Percentiles rank a stretch among this genome's conserved stretches.
phyloP scores from a whole-genome alignment of 768 basidiomycete genomes.

The Heimioporus sp. region DNA sequence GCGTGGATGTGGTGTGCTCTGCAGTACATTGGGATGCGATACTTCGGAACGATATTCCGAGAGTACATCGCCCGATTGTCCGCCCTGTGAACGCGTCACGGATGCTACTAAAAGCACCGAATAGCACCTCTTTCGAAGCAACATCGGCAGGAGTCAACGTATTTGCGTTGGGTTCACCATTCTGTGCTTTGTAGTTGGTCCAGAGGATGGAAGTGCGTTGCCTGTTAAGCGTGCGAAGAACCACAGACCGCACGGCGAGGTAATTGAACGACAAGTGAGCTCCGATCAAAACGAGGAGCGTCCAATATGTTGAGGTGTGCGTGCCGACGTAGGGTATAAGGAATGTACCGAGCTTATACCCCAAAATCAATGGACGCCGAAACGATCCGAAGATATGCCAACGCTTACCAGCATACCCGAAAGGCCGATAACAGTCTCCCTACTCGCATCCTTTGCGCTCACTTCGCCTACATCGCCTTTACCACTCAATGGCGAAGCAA shows the following conservation, averaged over 20 bases:
- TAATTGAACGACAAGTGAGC: constrained; percentile 61
- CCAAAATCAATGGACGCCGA: background rate
- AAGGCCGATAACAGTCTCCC: constrained; percentile 67
- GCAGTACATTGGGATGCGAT: constrained; percentile 3
- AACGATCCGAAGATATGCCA: background rate
- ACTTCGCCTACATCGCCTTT: constrained; percentile 68
- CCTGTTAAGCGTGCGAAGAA: constrained; percentile 56
- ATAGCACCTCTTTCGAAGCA: constrained; percentile 43
- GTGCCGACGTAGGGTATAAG: constrained; percentile 56
- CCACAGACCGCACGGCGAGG: constrained; percentile 55
- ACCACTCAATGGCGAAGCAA: constrained; percentile 49
- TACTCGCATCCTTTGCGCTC: constrained; percentile 70
- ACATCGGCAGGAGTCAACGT: constrained; percentile 37
- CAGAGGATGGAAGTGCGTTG: constrained; percentile 58
- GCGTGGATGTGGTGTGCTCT: constrained; percentile 24
- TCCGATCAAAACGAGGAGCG: constrained; percentile 49
- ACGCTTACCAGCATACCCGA: constrained; percentile 62
- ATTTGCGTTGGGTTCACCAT: constrained; percentile 10
- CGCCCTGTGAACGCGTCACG: constrained; percentile 35
- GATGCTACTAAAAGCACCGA: constrained; percentile 39
- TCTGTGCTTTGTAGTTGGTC: constrained; percentile 24
- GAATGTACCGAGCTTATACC: constrained; percentile 52
- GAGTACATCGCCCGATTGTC: constrained; percentile 44
- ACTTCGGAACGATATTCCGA: constrained; percentile 47
- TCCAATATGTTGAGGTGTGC: constrained; percentile 45